A percentile compares a stretch with the other conserved stretches of the same genome.
Conservation (phyloP, 495 filamentous ascomycete species). For the Hypoxylon subgilvum region DNA sequence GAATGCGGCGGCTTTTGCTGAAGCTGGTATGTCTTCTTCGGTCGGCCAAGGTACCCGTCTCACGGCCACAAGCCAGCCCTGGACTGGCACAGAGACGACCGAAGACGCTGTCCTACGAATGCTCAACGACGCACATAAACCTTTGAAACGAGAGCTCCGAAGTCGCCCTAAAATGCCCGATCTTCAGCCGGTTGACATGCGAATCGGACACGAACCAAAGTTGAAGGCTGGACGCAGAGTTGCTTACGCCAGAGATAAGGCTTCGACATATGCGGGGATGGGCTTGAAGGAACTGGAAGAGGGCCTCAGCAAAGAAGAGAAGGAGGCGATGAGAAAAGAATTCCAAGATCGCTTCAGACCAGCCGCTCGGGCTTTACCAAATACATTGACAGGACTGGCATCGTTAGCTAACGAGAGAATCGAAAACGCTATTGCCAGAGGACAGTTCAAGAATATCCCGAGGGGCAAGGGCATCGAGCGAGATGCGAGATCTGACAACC, state of each 20-base stretch:
- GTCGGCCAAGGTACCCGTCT: conserved; percentile 76
- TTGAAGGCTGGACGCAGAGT: conserved; percentile 62
- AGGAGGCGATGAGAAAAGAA: conserved; percentile 68
- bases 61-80: conserved; percentile 72
- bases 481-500: conserved; percentile 81
- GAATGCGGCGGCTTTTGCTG: conserved; percentile 70
- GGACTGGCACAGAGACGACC: conserved; percentile 76
- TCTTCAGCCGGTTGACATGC: conserved; percentile 64
- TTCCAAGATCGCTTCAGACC: conserved; percentile 82
- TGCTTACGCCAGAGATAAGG: conserved; percentile 80
- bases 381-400: conserved; percentile 76
- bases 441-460: conserved; percentile 87
- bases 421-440: conserved; percentile 88
- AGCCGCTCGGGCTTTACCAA: conserved; percentile 75
- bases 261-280: conserved; percentile 70
- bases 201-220: conserved; percentile 53
- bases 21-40: conserved; percentile 65
- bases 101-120: conserved; percentile 84
- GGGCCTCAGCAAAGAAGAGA: conserved; percentile 70
- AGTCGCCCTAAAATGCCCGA: conserved; percentile 57
- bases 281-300: conserved; percentile 57
- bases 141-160: conserved; percentile 57
- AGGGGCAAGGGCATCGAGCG: conserved; percentile 78
- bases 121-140: conserved; percentile 83
- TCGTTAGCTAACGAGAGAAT: conserved; percentile 92